phyloP scores from a whole-genome alignment of 495 filamentous ascomycete species.

The Penicillium simplicissimum region DNA sequence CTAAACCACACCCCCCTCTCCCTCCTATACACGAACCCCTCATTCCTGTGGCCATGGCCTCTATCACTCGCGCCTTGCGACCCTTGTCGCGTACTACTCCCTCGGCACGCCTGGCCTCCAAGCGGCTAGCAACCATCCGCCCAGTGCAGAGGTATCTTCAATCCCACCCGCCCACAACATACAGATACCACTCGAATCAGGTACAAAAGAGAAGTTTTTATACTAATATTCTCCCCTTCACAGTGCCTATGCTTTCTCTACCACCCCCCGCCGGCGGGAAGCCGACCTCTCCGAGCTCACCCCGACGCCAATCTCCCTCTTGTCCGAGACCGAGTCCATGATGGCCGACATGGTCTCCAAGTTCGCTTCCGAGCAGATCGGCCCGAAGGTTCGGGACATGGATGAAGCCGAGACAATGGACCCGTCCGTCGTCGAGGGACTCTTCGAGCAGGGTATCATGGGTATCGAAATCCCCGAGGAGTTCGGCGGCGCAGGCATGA shows the following conservation, averaged over 20 bases:
- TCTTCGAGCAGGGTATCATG: conserved; percentile 98
- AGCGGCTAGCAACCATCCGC: conserved; percentile 41
- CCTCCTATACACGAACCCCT: conserved; percentile 1
- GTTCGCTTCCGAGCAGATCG: conserved; percentile 83
- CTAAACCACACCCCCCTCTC: not conserved
- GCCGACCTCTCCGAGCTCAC: conserved; percentile 68
- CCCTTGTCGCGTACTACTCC: conserved; percentile 63
- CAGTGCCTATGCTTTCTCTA: conserved; percentile 70
- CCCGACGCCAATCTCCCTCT: conserved; percentile 89
- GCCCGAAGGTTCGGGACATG: conserved; percentile 95
- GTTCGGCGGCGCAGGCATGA: conserved; percentile 95
- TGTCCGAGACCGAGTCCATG: conserved; percentile 85
- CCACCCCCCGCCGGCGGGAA: conserved; percentile 59
- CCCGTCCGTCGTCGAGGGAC: conserved; percentile 76
- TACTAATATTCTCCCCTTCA: conserved; percentile 21
- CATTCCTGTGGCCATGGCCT: conserved; percentile 57
- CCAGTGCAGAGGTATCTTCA: conserved; percentile 45
- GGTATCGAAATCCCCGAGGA: conserved; percentile 97
- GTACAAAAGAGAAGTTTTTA: conserved; percentile 1
- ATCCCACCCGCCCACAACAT: not conserved
- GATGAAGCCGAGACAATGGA: conserved; percentile 98
- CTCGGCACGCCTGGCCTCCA: conserved; percentile 46
- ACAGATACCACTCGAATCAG: not conserved
- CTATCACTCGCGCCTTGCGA: conserved; percentile 65
- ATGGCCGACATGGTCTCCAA: conserved; percentile 90